Evolutionary conservation across 2,329 filamentous ascomycete genomes (phyloP), one percentile per base, ranked within the genome.

Genomic region (Stachybotrys echinatus): DNA sequence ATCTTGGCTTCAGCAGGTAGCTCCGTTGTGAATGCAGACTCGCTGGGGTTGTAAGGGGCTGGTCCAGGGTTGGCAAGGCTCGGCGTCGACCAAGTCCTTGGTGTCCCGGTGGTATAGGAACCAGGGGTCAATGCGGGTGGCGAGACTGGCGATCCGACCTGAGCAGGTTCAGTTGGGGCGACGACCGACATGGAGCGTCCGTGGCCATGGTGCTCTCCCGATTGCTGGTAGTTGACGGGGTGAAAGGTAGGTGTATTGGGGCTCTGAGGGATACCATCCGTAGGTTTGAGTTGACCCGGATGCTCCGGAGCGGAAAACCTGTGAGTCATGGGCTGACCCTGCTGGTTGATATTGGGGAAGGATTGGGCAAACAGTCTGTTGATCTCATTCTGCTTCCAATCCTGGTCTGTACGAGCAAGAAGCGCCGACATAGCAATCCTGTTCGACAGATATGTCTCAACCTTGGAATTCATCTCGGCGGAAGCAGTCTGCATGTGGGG

Each of bases 401-500:
- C 61, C 2, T 67, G 62, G 34, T 70, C 65, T 1, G 66, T 65
- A 2, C 59, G 59, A 3, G 63, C 61, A 1, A 73, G 61, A 49
- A 74, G 62, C 22, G 67, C 65, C 5, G 69, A 71, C 69, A 76
- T 70, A 8, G 69, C 72, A 2, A 73, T 61, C 8, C 69, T 65
- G 50, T 71, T 75, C 0, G 66, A 64, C 19, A 76, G 56, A 50
- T 70, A 77, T 6, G 72, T 67, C 37, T 81, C 80, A 4, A 88
- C 69, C 39, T 81, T 74, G 23, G 77, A 74, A 61, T 86, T 86
- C 64, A 87, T 79, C 52, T 83, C 78, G 22, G 75, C 66, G 2
- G 81, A 83, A 17, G 72, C 73, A 2, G 80, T 85, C 56, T 83
- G 77, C 51, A 88, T 70, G 58, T 85, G 79, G 3, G 81, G 75